Evolutionary conservation across 176 grass and related monocot genomes (phyloP).

Genomic region (Hsuehochloa calcarea): DNA sequence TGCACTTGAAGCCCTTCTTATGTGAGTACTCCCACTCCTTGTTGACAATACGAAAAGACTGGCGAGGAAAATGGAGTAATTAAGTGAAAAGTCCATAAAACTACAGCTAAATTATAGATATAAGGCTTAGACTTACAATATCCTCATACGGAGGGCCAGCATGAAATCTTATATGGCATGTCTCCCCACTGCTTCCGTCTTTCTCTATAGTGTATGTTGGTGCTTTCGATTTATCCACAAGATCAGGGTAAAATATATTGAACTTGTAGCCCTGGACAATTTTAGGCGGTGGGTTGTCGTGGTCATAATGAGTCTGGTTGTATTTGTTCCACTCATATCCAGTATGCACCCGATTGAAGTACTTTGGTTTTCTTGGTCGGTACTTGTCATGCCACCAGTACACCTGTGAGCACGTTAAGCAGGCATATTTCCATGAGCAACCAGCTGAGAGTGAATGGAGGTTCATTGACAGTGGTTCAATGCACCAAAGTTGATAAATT

Average conservation of each 20-base stretch:
- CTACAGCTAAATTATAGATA: conserved; percentile 5
- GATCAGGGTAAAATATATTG: conserved; percentile 98
- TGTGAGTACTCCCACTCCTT: conserved; percentile 99
- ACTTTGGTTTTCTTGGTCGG: conserved; percentile 89
- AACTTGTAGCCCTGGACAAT: conserved; percentile 98
- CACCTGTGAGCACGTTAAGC: conserved; percentile 50
- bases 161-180: conserved; percentile 87
- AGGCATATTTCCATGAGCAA: conserved; percentile 25
- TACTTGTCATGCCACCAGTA: conserved; percentile 99
- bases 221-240: conserved; percentile 91
- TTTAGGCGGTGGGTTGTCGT: conserved; percentile 94
- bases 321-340: conserved; percentile 99
- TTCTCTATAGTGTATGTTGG: conserved; percentile 86
- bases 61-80: background rate
- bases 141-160: conserved; percentile 95
- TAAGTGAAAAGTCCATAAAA: background rate
- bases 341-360: conserved; percentile 97
- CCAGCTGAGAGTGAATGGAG: background rate
- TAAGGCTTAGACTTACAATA: conserved; percentile 58
- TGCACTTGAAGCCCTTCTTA: conserved; percentile 98
- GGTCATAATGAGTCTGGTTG: conserved; percentile 96
- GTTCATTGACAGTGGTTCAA: background rate
- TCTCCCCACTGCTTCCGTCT: conserved; percentile 81
- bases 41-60: conserved; percentile 92
- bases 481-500: conserved; percentile 2